Conservation (phyloP, 2,329 filamentous ascomycete species). For the Triangularia setosa region DNA sequence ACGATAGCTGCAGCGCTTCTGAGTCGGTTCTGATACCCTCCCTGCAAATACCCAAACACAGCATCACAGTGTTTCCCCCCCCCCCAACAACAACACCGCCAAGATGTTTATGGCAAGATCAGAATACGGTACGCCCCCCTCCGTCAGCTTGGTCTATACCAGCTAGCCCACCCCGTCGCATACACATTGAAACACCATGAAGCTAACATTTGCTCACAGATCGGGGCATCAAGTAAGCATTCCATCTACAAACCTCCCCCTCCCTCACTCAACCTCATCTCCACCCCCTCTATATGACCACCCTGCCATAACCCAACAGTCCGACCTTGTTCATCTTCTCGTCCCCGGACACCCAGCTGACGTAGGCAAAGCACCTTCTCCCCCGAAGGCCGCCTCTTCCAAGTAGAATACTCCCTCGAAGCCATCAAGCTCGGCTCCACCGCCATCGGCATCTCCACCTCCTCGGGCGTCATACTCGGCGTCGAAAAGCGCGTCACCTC, state of each 20-base stretch:
- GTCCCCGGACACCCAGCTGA: slow-evolving; percentile 13
- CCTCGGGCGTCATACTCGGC: slow-evolving; percentile 90
- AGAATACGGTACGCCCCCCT: slow-evolving; percentile 80
- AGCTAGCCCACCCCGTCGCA: slow-evolving; percentile 7
- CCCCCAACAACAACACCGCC: slow-evolving; percentile 47
- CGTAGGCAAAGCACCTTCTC: slow-evolving; percentile 79
- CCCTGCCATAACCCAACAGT: slow-evolving; percentile 11
- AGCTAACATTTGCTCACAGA: slow-evolving; percentile 55
- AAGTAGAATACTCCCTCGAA: slow-evolving; percentile 99
- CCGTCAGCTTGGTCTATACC: slow-evolving; percentile 12
- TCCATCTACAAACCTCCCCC: neutral
- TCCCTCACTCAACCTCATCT: slow-evolving; percentile 10
- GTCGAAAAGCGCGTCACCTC: slow-evolving; percentile 99
- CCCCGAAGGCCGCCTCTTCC: slow-evolving; percentile 97
- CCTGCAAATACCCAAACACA: slow-evolving; percentile 3
- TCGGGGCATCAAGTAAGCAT: slow-evolving; percentile 89
- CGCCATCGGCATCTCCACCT: slow-evolving; percentile 94
- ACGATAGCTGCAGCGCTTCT: neutral
- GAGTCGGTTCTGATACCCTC: neutral
- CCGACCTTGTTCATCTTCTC: neutral
- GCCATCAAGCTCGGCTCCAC: slow-evolving; percentile 99
- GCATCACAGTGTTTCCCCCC: slow-evolving; percentile 1
- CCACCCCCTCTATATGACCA: slow-evolving; percentile 17
- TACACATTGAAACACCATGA: slow-evolving; percentile 8
- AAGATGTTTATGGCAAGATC: slow-evolving; percentile 99